Percentiles rank a stretch among this genome's conserved stretches.
Evolutionary conservation across 1,284 basidiomycete genomes (phyloP).

Genomic region (Peniophora sp.): DNA sequence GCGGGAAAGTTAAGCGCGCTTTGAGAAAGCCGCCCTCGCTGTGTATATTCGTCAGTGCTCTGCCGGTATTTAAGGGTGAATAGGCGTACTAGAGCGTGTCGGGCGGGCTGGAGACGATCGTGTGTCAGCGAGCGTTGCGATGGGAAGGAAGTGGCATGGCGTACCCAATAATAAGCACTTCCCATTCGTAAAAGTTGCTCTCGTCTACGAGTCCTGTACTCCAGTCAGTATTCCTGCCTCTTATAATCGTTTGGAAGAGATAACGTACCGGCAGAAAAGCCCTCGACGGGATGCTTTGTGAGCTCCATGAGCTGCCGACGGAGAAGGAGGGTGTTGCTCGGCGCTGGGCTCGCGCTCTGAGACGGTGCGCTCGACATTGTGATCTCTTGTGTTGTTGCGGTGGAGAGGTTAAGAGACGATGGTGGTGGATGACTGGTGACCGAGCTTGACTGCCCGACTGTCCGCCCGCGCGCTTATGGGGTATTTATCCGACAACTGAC

Average conservation of each 20-base stretch:
- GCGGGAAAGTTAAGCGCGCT: slow-evolving; percentile 80
- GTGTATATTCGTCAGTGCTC: slow-evolving; percentile 1
- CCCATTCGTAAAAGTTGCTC: slow-evolving; percentile 90
- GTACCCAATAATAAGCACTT: slow-evolving; percentile 87
- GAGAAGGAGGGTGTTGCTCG: slow-evolving; percentile 67
- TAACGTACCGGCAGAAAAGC: slow-evolving; percentile 80
- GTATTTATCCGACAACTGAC: too few relatives aligned
- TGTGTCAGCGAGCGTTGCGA: slow-evolving; percentile 5
- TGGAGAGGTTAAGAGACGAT: neutral
- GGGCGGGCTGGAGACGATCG: slow-evolving; percentile 49
- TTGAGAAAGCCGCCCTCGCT: slow-evolving; percentile 94
- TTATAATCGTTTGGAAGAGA: slow-evolving; percentile 1
- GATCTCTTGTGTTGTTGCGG: neutral
- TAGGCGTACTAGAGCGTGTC: slow-evolving; percentile 80
- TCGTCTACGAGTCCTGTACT: slow-evolving; percentile 82
- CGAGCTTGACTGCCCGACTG: too few relatives aligned
- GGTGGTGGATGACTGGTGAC: neutral
- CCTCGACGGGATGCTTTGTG: slow-evolving; percentile 84
- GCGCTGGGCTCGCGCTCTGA: slow-evolving; percentile 14
- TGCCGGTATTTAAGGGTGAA: neutral
- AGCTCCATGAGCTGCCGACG: slow-evolving; percentile 80
- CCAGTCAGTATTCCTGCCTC: slow-evolving; percentile 5
- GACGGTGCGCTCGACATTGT: neutral
- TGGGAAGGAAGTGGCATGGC: slow-evolving; percentile 19
- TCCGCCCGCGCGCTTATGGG: too few relatives aligned